These are phyloP conservation scores for Ophiostoma perfectum DNA, from an alignment of 2,329 filamentous ascomycete genomes.

Conservation along the genomic window DNA sequence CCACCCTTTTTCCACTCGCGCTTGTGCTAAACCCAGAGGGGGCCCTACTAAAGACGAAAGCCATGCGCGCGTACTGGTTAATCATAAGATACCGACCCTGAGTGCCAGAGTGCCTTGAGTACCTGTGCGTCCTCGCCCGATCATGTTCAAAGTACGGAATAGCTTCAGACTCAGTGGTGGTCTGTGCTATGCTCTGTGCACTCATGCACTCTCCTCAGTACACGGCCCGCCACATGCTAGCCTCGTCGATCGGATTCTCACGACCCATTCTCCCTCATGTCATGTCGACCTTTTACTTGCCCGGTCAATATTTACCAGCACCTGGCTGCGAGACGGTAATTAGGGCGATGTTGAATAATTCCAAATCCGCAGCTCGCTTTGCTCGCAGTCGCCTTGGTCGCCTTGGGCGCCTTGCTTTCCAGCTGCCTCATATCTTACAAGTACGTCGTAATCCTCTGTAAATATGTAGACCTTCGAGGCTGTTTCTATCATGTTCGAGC, in stretches of 20 bases:
- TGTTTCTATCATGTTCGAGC: too few relatives aligned
- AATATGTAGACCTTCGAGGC: too few relatives aligned
- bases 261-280: neutral
- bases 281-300: neutral
- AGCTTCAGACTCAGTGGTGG: neutral
- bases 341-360: neutral
- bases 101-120: too few relatives aligned
- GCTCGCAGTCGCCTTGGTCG: neutral
- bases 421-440: too few relatives aligned
- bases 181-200: slow-evolving; percentile 10
- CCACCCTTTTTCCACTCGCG: too few relatives aligned
- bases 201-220: slow-evolving; percentile 8
- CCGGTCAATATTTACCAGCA: neutral
- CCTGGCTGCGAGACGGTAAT: neutral
- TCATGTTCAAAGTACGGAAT: too few relatives aligned
- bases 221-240: slow-evolving; percentile 8
- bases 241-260: slow-evolving; percentile 4
- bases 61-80: too few relatives aligned
- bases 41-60: too few relatives aligned
- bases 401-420: too few relatives aligned
- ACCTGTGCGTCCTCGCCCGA: neutral
- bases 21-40: too few relatives aligned
- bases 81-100: too few relatives aligned
- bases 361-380: neutral
- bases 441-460: too few relatives aligned